Base-by-base conservation (phyloP, 1,284 basidiomycete species). In the Agroathelia rolfsii region DNA sequence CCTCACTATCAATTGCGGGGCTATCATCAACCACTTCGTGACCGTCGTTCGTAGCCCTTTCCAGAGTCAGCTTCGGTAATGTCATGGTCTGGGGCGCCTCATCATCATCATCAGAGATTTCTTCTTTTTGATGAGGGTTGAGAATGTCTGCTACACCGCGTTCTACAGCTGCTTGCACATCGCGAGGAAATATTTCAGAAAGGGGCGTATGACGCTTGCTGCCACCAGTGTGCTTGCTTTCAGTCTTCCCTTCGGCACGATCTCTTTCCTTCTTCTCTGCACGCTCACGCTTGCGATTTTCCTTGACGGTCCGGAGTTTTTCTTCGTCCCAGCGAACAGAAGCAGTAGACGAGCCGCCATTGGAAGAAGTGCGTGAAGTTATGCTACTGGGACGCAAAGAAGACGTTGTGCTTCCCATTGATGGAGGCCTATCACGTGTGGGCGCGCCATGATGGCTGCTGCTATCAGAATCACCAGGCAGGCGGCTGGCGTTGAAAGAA, bases 251-350 rank as follows among this genome's bases (percentile, higher is more conserved):
- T 21, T 35, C 26, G 35, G 4, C 22, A 23, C 24, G 23, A 25
- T 28, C 19, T 18, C 28, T 23, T 41, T 38, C 27, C 35, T 44
- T 46, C 37, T 41, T 51, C 16, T 48, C 55, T 35, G 52, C 52
- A 37, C 66, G 54, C 41, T 72, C 72, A 45, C 56, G 57, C 43
- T 57, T 61, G 42, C 69, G 61, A 41, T 52, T 50, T 50, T 72
- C 72, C 40, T 63, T 67, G 4, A 66, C 67, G 2, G 64, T 71
- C 45, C 69, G 59, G 27, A 80, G 41, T 1, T 68, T 65, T 2
- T 63, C 65, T 45, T 82, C 81, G 41, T 79, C 76, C 79, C 80
- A 82, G 28, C 61, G 55, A 5, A 82, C 65, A 24, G 61, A 61
- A 7, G 49, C 59, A 19, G 51, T 59, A 11, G 65, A 64, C 39